These are phyloP conservation scores for Acanthamoeba healyi DNA, from an alignment of 208 protist genomes.

Conservation along the genomic window DNA sequence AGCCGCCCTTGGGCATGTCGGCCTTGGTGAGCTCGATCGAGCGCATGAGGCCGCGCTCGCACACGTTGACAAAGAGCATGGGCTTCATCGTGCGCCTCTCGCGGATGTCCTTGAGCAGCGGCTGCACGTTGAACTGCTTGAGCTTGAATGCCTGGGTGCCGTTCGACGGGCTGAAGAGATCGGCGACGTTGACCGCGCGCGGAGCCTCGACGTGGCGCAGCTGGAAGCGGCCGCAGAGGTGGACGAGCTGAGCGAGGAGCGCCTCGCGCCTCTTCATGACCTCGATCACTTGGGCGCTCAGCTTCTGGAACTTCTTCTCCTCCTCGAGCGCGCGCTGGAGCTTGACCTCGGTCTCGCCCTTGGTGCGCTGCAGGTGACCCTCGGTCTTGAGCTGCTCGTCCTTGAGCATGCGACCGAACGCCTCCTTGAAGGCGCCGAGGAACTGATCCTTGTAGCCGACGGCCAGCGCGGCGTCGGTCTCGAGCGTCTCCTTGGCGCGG, in stretches of 20 bases:
- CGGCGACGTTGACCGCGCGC: neutral
- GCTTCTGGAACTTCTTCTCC: neutral
- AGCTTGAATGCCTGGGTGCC: neutral
- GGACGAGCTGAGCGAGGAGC: neutral
- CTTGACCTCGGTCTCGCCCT: neutral
- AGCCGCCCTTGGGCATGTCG: neutral
- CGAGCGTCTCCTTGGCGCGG: neutral
- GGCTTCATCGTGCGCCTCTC: neutral
- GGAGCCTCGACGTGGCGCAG: slow-evolving; percentile 10
- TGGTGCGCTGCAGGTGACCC: neutral
- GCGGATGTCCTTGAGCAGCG: slow-evolving; percentile 6
- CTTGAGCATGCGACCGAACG: neutral
- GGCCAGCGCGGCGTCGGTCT: neutral
- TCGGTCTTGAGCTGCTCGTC: neutral
- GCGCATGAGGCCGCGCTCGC: neutral
- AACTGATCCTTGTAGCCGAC: slow-evolving; percentile 5
- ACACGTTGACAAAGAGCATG: neutral
- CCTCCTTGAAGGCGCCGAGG: neutral
- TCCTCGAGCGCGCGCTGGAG: neutral
- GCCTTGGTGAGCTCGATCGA: neutral
- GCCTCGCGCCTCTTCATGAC: neutral
- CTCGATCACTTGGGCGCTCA: neutral
- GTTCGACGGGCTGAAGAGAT: neutral
- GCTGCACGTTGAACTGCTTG: neutral
- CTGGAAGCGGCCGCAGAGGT: neutral